Conservation (phyloP, 148 eudicot genomes). For the Talinum fruticosum region DNA sequence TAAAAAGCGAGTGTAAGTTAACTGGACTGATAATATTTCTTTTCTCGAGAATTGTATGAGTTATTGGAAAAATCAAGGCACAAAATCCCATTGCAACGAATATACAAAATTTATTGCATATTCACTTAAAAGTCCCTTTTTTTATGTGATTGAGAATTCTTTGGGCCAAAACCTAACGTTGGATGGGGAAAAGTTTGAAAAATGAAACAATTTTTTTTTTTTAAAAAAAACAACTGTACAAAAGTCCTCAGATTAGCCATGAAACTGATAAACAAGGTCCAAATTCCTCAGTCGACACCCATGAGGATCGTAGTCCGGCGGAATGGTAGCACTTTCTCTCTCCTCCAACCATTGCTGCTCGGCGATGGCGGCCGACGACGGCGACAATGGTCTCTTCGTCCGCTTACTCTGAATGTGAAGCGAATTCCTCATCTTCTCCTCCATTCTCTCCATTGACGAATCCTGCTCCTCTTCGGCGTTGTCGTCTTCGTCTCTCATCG, state of each 20-base stretch:
- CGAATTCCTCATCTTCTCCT: slow-evolving; percentile 33
- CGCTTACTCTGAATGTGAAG: slow-evolving; percentile 36
- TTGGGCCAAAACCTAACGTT: too few species aligned
- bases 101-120: too few species aligned
- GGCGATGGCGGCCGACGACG: slow-evolving; percentile 11
- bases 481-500: slow-evolving; percentile 22
- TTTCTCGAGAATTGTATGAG: too few species aligned
- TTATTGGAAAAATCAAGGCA: too few species aligned
- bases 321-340: slow-evolving; percentile 17
- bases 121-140: too few species aligned
- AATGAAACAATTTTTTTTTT: too few species aligned
- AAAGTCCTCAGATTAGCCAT: slow-evolving; percentile 10
- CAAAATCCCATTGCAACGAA: too few species aligned
- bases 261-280: slow-evolving; percentile 36
- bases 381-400: slow-evolving; percentile 29
- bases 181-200: background rate
- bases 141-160: too few species aligned
- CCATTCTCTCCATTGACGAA: slow-evolving; percentile 28
- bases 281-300: slow-evolving; percentile 19
- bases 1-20: too few species aligned
- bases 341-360: slow-evolving; percentile 25
- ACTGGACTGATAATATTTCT: too few species aligned
- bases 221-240: too few species aligned
- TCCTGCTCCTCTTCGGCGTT: slow-evolving; percentile 27
- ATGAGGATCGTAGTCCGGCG: slow-evolving; percentile 16